A percentile compares a stretch with the other conserved stretches of the same genome.
These are phyloP conservation scores for Pseudoturritis turrita DNA, from an alignment of 345 rosid species.

Conservation along the genomic window DNA sequence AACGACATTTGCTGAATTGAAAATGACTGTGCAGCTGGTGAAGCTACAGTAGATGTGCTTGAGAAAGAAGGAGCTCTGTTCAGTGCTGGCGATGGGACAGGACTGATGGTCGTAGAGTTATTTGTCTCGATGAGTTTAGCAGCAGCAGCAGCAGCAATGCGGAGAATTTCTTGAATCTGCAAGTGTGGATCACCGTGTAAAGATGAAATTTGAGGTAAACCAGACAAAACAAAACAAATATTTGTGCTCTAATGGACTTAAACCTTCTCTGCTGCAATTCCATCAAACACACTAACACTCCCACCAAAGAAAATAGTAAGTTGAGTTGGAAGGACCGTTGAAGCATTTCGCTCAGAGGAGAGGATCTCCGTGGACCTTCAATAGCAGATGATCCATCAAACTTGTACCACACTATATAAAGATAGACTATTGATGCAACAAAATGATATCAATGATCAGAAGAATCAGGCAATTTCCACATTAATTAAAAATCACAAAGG, in stretches of 20 bases:
- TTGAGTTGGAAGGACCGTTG: conserved; percentile 40
- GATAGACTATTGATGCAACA: not conserved
- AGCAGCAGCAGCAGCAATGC: conserved; percentile 54
- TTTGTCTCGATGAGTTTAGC: conserved; percentile 45
- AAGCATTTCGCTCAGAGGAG: conserved; percentile 34
- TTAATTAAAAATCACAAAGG: not conserved
- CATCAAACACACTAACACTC: conserved; percentile 63
- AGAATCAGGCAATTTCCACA: not conserved
- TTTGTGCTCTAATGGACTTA: not conserved
- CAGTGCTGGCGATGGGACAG: conserved; percentile 52
- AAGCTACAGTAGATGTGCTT: conserved; percentile 58
- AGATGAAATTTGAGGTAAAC: not conserved
- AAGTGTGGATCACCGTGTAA: not conserved
- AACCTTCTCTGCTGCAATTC: conserved; percentile 71
- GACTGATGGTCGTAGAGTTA: conserved; percentile 34
- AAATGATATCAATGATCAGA: not conserved
- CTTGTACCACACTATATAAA: not conserved
- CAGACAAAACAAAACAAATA: not conserved
- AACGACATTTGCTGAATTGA: conserved; percentile 45
- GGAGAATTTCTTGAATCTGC: conserved; percentile 70
- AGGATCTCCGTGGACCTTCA: conserved; percentile 35
- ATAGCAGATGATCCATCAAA: not conserved
- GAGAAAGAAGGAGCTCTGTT: conserved; percentile 77
- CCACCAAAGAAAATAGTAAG: conserved; percentile 87
- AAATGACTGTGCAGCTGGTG: conserved; percentile 44